Base-by-base conservation (phyloP, 768 basidiomycete genomes). In the Tylopilus felleus region DNA sequence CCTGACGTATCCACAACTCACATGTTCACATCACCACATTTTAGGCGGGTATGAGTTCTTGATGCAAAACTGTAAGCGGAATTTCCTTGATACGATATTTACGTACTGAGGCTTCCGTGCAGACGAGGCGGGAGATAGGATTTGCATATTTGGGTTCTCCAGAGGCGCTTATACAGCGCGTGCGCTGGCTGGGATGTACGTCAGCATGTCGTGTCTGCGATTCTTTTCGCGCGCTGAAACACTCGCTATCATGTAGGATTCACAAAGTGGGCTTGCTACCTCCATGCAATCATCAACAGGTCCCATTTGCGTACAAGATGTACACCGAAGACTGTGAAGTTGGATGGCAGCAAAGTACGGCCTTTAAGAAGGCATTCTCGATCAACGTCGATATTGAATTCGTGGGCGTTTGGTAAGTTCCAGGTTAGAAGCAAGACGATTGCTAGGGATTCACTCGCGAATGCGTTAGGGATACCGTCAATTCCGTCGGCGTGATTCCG, bases 71-170 rank as follows among this genome's bases (percentile, higher is more conserved):
- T 90, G 82, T 82, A 59, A n/a, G 79, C 66, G 5, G 13, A 22
- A 25, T 17, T 36, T 40, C n/a, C 25, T 19, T 21, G 9, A 28
- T 25, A 14, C 8, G 4, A 10, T 21, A 1, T 7, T 40, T n/a
- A 3, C 36, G 54, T 17, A 25, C 52, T 58, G 5, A 40, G 58
- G 0, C 22, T 6, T 1, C 17, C 49, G n/a, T 47, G 19, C 21
- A 87, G 85, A 87, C 51, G 72, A 80, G 33, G 76, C 77, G 19
- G 85, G 83, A 0, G 89, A 92, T 68, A 85, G 82, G 58, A 86
- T 93, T 6, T 90, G 80, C 64, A 74, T 93, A 5, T 91, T 92
- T 62, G 90, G 88, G 1, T 90, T 90, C 67, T 90, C 88, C 4
- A 75, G 90, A 51, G 88, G 88, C n/a, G 86, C 86, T 39, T 90